Percentiles rank a stretch among this genome's conserved stretches.
Evolutionary conservation across 306 rosid species (phyloP).

Genomic region (Corylus americana): DNA sequence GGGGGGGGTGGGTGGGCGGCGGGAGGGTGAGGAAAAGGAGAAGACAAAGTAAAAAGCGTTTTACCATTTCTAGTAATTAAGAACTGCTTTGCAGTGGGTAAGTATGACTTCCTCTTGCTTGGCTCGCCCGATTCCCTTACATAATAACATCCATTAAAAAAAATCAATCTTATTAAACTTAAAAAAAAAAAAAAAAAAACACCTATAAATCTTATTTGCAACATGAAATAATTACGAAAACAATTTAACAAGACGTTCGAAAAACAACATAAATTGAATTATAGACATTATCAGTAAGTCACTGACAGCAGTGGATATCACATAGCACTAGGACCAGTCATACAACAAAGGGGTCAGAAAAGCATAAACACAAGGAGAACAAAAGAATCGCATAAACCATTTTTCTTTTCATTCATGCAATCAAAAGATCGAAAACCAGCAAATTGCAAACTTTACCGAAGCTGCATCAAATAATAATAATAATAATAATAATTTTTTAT

Average conservation of each 20-base stretch:
- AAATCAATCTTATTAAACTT: neutral
- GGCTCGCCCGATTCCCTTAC: conserved; percentile 94
- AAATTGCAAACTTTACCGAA: too few species aligned
- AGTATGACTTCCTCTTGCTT: conserved; percentile 83
- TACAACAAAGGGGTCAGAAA: too few species aligned
- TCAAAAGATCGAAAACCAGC: too few species aligned
- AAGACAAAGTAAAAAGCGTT: neutral
- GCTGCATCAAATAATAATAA: too few species aligned
- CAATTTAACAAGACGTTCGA: neutral
- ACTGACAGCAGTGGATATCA: too few species aligned
- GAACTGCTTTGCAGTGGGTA: conserved; percentile 84
- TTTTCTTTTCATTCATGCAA: too few species aligned
- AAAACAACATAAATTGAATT: neutral
- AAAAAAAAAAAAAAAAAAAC: neutral
- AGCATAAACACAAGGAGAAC: too few species aligned
- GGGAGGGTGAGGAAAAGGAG: conserved; percentile 39
- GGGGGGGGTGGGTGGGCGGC: conserved; percentile 45
- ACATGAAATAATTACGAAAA: neutral
- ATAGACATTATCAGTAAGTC: neutral
- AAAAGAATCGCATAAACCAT: neutral
- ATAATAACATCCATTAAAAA: conserved; percentile 13
- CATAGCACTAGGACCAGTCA: too few species aligned
- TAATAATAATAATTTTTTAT: too few species aligned
- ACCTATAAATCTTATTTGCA: neutral
- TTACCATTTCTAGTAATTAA: conserved; percentile 91